Base-by-base conservation (phyloP, 768 basidiomycete species). In the Leccinum fibrillosum region DNA sequence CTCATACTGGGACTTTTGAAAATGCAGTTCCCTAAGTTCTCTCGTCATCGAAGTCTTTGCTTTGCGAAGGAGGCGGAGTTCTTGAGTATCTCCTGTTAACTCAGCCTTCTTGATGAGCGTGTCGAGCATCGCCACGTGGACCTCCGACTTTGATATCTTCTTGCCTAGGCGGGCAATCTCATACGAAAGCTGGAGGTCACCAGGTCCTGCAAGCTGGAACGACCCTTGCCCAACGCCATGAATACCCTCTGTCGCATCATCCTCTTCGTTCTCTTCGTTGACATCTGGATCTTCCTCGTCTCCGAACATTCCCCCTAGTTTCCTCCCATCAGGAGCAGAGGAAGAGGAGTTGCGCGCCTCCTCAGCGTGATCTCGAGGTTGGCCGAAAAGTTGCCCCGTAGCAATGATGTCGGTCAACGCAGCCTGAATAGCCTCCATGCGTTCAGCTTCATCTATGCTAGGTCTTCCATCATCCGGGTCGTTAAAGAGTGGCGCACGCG, bases 341-440 rank as follows among this genome's bases (percentile, higher is more conserved):
- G 61, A 51, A 28, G 52, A 25, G n/a, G 55, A 53, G 32, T 26
- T 25, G 26, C 51, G 58, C n/a, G n/a, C 53, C 26, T 57, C 60
- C 56, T 61, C 58, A 28, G 23, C 50, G 30, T 3, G 62, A 34
- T 56, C 56, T 32, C 39, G 61, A 35, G 57, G 56, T 21, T 72
- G 68, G n/a, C 61, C 58, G 54, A 72, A 73, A 54, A 83, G 80
- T 39, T 86, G 80, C 61, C 96, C 92, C 42, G 89, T 78, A 3
- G 93, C 92, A 66, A 99, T 94, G 70, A 99, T 98, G 69, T 96
- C 92, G 10, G 92, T 94, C 61, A 99, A 77, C 4, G 97, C 97
- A 8, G 94, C 94, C 66, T 94, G 94, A 19, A 98, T 97, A 3
- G 96, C 95, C 65, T 94, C 93, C 85, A 98, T 97, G 39, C 93